A percentile compares a stretch with the other conserved stretches of the same genome.
These are phyloP conservation scores for Fragaria ananassa DNA, from an alignment of 306 rosid species.

Conservation along the genomic window DNA sequence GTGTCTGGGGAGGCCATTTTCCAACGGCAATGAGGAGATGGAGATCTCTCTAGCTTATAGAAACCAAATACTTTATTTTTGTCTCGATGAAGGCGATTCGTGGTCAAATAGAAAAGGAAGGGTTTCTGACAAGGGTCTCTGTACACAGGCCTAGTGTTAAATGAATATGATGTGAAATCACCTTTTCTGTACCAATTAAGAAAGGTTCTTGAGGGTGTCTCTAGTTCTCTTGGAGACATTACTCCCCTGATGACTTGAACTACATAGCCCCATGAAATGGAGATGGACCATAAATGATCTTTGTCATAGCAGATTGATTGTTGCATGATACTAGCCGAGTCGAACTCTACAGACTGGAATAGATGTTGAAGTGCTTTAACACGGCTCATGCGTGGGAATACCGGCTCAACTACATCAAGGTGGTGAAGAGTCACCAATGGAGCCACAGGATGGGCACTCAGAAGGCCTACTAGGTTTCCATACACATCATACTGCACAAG, in stretches of 20 bases:
- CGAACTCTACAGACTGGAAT: slow-evolving; percentile 50
- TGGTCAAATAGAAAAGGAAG: slow-evolving; percentile 48
- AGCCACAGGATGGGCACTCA: slow-evolving; percentile 78
- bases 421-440: slow-evolving; percentile 79
- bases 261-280: slow-evolving; percentile 81
- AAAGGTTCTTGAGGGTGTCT: slow-evolving; percentile 79
- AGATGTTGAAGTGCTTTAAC: slow-evolving; percentile 47
- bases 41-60: slow-evolving; percentile 32
- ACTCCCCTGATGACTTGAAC: slow-evolving; percentile 79
- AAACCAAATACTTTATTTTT: slow-evolving; percentile 37
- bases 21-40: slow-evolving; percentile 56
- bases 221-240: slow-evolving; percentile 75
- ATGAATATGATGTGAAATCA: slow-evolving; percentile 79
- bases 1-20: slow-evolving; percentile 58
- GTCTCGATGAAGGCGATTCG: slow-evolving; percentile 33
- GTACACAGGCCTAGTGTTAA: slow-evolving; percentile 83
- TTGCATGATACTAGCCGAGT: slow-evolving; percentile 77
- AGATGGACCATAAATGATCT: slow-evolving; percentile 64
- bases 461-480: slow-evolving; percentile 75
- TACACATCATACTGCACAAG: slow-evolving; percentile 83
- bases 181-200: slow-evolving; percentile 77
- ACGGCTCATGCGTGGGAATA: slow-evolving; percentile 64
- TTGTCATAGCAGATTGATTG: slow-evolving; percentile 89
- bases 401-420: slow-evolving; percentile 78
- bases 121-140: slow-evolving; percentile 84